Evolutionary conservation across 345 rosid genomes (phyloP).

Genomic region (Salix caprea): DNA sequence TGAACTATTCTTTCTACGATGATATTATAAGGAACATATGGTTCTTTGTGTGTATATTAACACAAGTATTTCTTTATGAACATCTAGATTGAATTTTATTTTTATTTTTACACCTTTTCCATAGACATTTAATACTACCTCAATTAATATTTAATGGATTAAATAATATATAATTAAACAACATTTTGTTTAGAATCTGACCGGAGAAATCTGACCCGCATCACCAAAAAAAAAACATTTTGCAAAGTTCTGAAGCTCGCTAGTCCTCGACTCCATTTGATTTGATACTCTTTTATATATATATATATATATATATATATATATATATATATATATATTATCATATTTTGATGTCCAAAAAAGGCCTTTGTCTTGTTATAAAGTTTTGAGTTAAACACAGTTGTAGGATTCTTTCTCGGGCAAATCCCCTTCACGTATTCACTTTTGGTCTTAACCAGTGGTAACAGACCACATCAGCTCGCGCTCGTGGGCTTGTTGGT

Average conservation of each 20-base stretch:
- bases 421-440: constrained; percentile 20
- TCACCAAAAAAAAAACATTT: background rate
- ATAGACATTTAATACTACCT: no score
- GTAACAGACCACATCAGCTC: constrained; percentile 26
- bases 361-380: constrained; percentile 7
- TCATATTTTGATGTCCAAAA: constrained; percentile 6
- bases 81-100: no score
- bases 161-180: no score
- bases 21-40: no score
- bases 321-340: background rate
- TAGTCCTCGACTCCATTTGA: background rate
- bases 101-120: no score
- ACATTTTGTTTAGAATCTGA: constrained; percentile 5
- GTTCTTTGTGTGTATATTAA: no score
- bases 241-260: background rate
- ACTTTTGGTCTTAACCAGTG: constrained; percentile 21
- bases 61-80: no score
- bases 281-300: no score
- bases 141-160: no score
- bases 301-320: no score
- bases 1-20: no score
- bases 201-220: constrained; percentile 9
- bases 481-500: constrained; percentile 16
- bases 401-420: constrained; percentile 18
- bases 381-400: constrained; percentile 10